These are phyloP conservation scores for Penicillium herquei DNA, from an alignment of 495 filamentous ascomycete genomes.

Conservation along the genomic window DNA sequence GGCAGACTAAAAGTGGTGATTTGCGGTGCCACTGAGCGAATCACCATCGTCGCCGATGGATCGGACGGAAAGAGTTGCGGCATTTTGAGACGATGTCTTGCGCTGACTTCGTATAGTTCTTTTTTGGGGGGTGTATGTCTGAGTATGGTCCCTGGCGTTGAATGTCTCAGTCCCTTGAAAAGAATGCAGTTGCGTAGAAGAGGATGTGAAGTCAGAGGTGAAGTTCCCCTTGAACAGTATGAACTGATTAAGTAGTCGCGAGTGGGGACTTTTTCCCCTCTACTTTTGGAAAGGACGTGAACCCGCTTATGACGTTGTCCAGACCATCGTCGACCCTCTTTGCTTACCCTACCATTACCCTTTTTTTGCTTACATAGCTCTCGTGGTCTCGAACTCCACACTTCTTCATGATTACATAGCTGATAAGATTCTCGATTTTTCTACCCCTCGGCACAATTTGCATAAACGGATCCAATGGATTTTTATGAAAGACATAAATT, in stretches of 20 bases:
- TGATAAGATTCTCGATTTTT: neutral
- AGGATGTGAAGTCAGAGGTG: neutral
- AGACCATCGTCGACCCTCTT: no score
- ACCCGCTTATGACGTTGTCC: no score
- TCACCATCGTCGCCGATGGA: conserved; percentile 79
- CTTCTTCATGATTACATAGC: neutral
- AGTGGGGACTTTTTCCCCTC: neutral
- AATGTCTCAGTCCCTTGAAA: conserved; percentile 9
- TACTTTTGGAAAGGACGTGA: neutral
- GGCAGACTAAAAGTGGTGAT: conserved; percentile 81
- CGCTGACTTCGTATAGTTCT: neutral
- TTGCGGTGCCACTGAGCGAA: conserved; percentile 75
- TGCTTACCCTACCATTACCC: no score
- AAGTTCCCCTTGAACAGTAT: neutral
- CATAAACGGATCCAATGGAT: neutral
- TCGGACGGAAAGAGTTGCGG: conserved; percentile 56
- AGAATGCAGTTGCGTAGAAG: neutral
- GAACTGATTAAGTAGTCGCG: neutral
- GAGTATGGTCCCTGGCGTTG: conserved; percentile 15
- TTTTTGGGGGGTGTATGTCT: neutral
- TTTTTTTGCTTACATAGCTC: neutral
- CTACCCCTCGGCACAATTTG: neutral
- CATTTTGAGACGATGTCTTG: conserved; percentile 15
- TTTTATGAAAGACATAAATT: neutral
- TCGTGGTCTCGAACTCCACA: neutral